A percentile compares a stretch with the other conserved stretches of the same genome.
Evolutionary conservation across 225 moss, liverwort and hornwort species (phyloP).

Genomic region (Rhytidiadelphus loreus): DNA sequence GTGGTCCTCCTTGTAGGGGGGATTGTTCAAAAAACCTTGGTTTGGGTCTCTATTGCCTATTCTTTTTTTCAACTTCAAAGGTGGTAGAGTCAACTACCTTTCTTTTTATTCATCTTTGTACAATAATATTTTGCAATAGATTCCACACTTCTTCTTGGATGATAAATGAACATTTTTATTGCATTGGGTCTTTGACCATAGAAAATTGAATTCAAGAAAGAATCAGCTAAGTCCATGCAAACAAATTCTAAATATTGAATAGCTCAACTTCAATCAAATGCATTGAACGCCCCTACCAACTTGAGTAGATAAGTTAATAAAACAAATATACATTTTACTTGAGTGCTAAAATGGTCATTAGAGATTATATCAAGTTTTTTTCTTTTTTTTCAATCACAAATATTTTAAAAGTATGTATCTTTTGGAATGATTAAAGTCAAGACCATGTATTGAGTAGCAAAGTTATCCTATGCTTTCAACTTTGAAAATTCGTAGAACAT

Average conservation of each 20-base stretch:
- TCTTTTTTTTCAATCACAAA: not conserved
- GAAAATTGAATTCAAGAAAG: not conserved
- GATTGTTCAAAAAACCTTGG: rapidly evolving
- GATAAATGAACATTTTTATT: not conserved
- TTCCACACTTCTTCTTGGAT: rapidly evolving
- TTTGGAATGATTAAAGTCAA: not conserved
- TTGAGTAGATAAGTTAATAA: not conserved
- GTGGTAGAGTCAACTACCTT: too few species aligned
- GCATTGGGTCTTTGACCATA: too few species aligned
- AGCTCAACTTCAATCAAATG: not conserved
- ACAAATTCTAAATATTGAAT: not conserved
- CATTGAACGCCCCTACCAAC: rapidly evolving
- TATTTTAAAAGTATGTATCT: not conserved
- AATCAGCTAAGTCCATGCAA: not conserved
- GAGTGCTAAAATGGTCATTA: not conserved
- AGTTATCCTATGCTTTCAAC: not conserved
- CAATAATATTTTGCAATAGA: not conserved
- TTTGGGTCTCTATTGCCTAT: not conserved
- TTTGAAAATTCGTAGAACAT: not conserved
- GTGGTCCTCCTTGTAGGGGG: rapidly evolving
- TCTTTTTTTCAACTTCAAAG: not conserved
- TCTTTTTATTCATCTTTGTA: not conserved
- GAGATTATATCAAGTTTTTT: not conserved
- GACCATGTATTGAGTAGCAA: not conserved
- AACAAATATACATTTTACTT: not conserved